These are phyloP conservation scores for Mycena haematopus DNA, from an alignment of 768 basidiomycete species.

Conservation along the genomic window DNA sequence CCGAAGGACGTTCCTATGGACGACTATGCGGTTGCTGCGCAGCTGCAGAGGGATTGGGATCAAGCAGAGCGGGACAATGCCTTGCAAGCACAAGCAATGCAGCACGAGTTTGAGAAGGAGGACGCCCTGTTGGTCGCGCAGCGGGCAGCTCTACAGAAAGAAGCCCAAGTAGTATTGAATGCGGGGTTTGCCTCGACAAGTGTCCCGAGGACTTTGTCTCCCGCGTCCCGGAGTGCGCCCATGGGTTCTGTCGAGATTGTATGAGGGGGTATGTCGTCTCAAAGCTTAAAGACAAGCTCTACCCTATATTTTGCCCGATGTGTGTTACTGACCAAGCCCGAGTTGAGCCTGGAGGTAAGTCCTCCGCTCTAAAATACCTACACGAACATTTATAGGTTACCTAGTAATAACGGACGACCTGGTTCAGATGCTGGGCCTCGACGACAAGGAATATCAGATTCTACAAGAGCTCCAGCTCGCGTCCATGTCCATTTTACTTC, in stretches of 20 bases:
- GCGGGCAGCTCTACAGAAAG: conserved; percentile 36
- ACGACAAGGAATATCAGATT: conserved; percentile 45
- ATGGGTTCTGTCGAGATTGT: conserved; percentile 63
- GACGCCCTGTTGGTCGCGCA: conserved; percentile 45
- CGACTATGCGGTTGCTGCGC: conserved; percentile 27
- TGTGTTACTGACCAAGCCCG: conserved; percentile 47
- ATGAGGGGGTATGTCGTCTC: conserved; percentile 47
- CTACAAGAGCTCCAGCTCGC: conserved; percentile 56
- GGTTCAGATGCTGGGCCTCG: conserved; percentile 54
- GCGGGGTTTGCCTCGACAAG: conserved; percentile 63
- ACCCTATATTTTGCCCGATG: conserved; percentile 66
- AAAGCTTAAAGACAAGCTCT: conserved; percentile 58
- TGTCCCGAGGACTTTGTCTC: conserved; percentile 49
- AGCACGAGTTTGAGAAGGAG: conserved; percentile 49
- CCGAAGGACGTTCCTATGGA: conserved; percentile 23
- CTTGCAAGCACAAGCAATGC: conserved; percentile 39
- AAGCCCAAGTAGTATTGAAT: conserved; percentile 50
- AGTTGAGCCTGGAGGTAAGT: conserved; percentile 39
- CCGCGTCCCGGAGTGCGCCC: conserved; percentile 50
- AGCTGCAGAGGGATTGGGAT: conserved; percentile 31
- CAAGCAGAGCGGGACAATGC: conserved; percentile 24
- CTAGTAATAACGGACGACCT: conserved; percentile 48
- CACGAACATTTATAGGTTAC: conserved; percentile 19
- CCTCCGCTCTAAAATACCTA: conserved; percentile 35
- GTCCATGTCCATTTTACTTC: conserved; percentile 47